Base-by-base conservation (phyloP, 352 stramenopile genomes). In the Phytopythium boreale region DNA sequence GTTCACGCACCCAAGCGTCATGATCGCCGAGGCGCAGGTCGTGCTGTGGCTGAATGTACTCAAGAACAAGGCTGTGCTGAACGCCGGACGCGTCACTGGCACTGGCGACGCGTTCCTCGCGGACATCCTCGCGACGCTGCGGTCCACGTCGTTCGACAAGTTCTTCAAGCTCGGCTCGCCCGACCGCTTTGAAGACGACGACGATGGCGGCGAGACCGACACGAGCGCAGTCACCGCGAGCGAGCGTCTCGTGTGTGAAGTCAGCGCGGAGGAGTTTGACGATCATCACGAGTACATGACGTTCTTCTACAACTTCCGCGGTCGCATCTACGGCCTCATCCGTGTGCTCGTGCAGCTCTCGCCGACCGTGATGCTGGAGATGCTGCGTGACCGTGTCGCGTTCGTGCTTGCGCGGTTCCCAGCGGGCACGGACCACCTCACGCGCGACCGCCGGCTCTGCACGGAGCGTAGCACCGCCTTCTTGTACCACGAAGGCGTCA, bases 221-320 rank as follows among this genome's bases (percentile, higher is more conserved):
- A 24, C 41, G 17, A 56, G 26, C 50, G 27, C 50, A 11, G 50
- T 22, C 20, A 26, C 26, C 14, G 12, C 51, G 9, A 44, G 19
- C 51, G 51, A 58, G 10, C 51, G 65, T 11, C 39, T 62, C 26
- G 72, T 70, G 8, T 84, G 73, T 51, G 46, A 72, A 22, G 82
- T 75, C 58, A 87, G 79, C 43, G 73, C 62, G 46, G 62, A 83
- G 64, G 85, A 93, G 17, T 93, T 92, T 62, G 85, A 93, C 29
- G 83, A 92, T 47, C 76, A 92, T 51, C 64, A 77, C 39, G 83
- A 89, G 63, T 93, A 89, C 66, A 62, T 84, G 34, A 56, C 80
- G 20, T 93, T 89, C 63, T 93, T 87, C 41, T 79, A 83, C 53
- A 93, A 93, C 59, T 92, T 93, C 56, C 81, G 85, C 9, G 82